A percentile compares a stretch with the other conserved stretches of the same genome.
These are phyloP conservation scores for sunflower (Helianthus annuus) DNA, from an alignment of 129 eudicot species.

Conservation along the genomic window HanXRQr2.0-SUNRISE NC_035438.2:51341325-51341824, in stretches of 20 bases:
- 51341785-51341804: neutral
- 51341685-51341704: neutral
- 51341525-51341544: slow-evolving; percentile 13
- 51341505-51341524: neutral
- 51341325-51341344: neutral
- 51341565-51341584: neutral
- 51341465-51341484: slow-evolving; percentile 75
- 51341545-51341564: slow-evolving; percentile 10
- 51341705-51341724: neutral
- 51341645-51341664: neutral
- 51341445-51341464: slow-evolving; percentile 80
- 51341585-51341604: neutral
- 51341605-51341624: neutral
- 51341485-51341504: slow-evolving; percentile 90
- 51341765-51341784: neutral
- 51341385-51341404: slow-evolving; percentile 71
- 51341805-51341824: neutral
- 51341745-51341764: too few species aligned
- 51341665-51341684: neutral
- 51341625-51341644: neutral
- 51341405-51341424: slow-evolving; percentile 72
- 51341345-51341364: slow-evolving; percentile 22
- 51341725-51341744: neutral
- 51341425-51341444: slow-evolving; percentile 77
- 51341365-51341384: slow-evolving; percentile 75